A percentile compares a stretch with the other conserved stretches of the same genome.
Conservation (phyloP, 2,329 filamentous ascomycete species). For the Triangularia setosa region DNA sequence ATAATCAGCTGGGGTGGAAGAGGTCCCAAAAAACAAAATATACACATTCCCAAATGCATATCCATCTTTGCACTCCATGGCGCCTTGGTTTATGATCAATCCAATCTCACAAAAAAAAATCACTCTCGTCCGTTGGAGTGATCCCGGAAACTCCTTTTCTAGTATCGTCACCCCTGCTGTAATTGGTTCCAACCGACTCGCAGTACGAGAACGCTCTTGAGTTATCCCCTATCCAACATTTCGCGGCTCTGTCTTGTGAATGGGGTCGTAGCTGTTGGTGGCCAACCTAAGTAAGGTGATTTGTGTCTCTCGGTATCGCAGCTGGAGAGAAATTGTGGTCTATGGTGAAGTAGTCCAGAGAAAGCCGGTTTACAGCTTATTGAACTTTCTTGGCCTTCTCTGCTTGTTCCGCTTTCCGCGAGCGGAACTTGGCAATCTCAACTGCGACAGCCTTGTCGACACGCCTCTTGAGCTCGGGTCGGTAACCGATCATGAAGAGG, state of each 20-base stretch:
- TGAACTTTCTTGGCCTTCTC: conserved; percentile 45
- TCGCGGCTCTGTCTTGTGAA: neutral
- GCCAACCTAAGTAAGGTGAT: neutral
- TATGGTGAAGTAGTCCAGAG: neutral
- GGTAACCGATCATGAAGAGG: conserved; percentile 85
- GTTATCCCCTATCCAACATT: neutral
- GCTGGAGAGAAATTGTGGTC: neutral
- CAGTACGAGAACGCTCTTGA: neutral
- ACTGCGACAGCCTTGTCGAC: conserved; percentile 71
- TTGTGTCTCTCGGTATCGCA: neutral
- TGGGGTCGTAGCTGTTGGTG: neutral
- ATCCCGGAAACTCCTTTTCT: neutral
- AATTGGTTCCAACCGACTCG: neutral
- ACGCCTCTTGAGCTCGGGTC: conserved; percentile 77
- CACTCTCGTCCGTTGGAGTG: neutral
- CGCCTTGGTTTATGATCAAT: neutral
- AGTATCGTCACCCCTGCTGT: neutral
- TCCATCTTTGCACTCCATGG: neutral
- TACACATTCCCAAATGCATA: neutral
- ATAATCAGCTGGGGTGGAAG: neutral
- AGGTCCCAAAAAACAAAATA: neutral
- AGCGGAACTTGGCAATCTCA: conserved; percentile 72
- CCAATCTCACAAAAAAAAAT: neutral
- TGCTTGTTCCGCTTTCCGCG: conserved; percentile 47
- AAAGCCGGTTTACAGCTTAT: neutral